These are phyloP conservation scores for Rosa persica DNA, from an alignment of 306 rosid species.

Conservation along the genomic window DNA sequence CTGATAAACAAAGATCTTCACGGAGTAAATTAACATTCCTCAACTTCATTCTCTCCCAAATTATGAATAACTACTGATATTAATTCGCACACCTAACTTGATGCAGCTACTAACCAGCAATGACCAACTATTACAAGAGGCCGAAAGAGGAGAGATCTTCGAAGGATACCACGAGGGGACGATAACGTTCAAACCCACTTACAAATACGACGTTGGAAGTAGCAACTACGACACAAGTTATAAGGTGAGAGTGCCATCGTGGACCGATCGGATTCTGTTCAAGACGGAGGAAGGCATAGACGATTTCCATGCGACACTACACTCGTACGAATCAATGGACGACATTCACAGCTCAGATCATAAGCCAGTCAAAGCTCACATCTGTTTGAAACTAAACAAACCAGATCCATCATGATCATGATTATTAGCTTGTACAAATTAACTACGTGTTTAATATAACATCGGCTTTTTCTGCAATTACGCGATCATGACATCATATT, in stretches of 20 bases:
- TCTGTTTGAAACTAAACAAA: constrained; percentile 49
- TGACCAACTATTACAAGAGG: constrained; percentile 75
- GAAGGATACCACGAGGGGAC: constrained; percentile 72
- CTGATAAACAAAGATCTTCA: constrained; percentile 52
- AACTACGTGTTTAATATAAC: neutral
- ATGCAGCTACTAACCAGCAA: constrained; percentile 41
- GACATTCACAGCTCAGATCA: constrained; percentile 64
- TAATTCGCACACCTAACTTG: neutral
- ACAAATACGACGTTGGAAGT: constrained; percentile 68
- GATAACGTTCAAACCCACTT: constrained; percentile 73
- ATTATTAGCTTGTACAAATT: neutral
- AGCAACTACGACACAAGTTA: constrained; percentile 76
- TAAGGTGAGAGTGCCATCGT: constrained; percentile 76
- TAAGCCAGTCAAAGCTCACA: constrained; percentile 68
- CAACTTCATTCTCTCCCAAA: neutral
- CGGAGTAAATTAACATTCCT: constrained; percentile 28
- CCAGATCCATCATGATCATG: neutral
- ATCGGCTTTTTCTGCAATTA: neutral
- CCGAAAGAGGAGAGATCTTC: constrained; percentile 68
- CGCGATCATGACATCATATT: constrained; percentile 4
- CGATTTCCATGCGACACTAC: constrained; percentile 42
- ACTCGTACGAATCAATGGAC: constrained; percentile 56
- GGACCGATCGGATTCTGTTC: constrained; percentile 75
- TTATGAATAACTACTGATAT: neutral
- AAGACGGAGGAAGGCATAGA: constrained; percentile 43